Percentiles rank a stretch among this genome's conserved stretches.
Conservation (phyloP, 2,329 filamentous ascomycete species). For the Pseudophaeomoniella oleicola region DNA sequence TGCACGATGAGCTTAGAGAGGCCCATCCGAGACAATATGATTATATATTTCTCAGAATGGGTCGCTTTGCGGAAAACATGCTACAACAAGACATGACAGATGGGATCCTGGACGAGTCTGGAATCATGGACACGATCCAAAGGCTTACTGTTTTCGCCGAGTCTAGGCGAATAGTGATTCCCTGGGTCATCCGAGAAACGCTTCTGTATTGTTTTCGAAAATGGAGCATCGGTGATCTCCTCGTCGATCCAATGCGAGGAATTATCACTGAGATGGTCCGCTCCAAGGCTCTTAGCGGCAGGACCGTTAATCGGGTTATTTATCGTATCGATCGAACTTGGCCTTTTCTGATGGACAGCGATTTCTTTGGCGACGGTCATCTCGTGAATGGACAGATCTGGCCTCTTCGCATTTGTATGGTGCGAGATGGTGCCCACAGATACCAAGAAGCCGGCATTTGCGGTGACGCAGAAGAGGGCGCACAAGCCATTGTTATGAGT, state of each 20-base stretch:
- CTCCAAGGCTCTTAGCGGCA: constrained; percentile 1
- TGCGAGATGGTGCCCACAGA: constrained; percentile 15
- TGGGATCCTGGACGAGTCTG: background rate
- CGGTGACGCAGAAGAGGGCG: constrained; percentile 30
- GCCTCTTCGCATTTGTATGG: constrained; percentile 9
- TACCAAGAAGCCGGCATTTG: constrained; percentile 26
- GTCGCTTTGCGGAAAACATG: background rate
- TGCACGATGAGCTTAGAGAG: background rate
- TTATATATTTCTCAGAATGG: background rate
- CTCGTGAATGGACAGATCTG: constrained; percentile 15
- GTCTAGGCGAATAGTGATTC: constrained; percentile 1
- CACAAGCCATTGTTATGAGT: constrained; percentile 41
- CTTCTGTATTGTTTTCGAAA: constrained; percentile 7
- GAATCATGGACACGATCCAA: background rate
- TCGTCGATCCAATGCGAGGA: constrained; percentile 6
- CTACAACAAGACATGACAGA: background rate
- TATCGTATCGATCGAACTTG: background rate
- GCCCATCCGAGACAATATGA: background rate
- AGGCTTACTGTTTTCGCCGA: background rate
- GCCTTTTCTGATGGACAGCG: background rate
- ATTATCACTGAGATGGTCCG: constrained; percentile 1
- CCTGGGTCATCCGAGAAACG: constrained; percentile 8
- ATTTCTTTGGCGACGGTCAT: constrained; percentile 9
- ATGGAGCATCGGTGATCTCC: constrained; percentile 8
- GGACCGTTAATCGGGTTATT: background rate